phyloP scores from a whole-genome alignment of 1,139 yeast genomes.

The Ogataea hybrid region DNA sequence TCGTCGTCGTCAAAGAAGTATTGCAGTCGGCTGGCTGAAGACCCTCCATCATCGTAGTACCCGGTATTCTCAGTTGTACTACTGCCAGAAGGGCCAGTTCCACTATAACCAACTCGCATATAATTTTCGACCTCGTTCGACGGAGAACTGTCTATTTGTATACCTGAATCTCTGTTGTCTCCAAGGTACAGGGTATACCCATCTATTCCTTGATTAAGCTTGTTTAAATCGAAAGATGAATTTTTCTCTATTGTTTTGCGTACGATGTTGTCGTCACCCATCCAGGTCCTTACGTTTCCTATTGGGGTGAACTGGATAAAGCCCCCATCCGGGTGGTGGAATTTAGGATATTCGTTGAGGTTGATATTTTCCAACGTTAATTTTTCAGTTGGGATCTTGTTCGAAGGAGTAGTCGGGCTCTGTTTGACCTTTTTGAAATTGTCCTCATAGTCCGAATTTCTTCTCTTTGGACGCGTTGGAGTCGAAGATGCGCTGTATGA shows the following conservation, averaged over 20 bases:
- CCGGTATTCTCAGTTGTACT: slow-evolving; percentile 6
- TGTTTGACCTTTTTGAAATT: slow-evolving; percentile 30
- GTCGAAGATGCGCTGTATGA: slow-evolving; percentile 12
- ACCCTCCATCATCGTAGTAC: slow-evolving; percentile 23
- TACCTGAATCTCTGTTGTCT: slow-evolving; percentile 12
- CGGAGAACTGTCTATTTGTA: slow-evolving; percentile 31
- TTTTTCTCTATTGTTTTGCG: slow-evolving; percentile 30
- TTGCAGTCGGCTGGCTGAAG: slow-evolving; percentile 16
- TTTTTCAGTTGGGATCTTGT: slow-evolving; percentile 10
- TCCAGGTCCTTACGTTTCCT: slow-evolving; percentile 42
- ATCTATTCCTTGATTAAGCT: slow-evolving; percentile 34
- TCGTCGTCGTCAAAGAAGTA: slow-evolving; percentile 14
- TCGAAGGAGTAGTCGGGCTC: slow-evolving; percentile 14
- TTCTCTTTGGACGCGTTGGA: slow-evolving; percentile 30
- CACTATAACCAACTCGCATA: slow-evolving; percentile 38
- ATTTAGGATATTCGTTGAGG: slow-evolving; percentile 55
- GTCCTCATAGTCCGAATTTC: slow-evolving; percentile 31
- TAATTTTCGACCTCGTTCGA: slow-evolving; percentile 39
- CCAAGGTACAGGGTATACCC: slow-evolving; percentile 33
- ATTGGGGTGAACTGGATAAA: slow-evolving; percentile 62
- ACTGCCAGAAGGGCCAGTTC: slow-evolving; percentile 9
- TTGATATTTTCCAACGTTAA: slow-evolving; percentile 28
- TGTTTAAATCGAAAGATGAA: slow-evolving; percentile 32
- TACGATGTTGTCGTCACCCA: slow-evolving; percentile 30
- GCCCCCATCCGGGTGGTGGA: slow-evolving; percentile 65